Base-by-base conservation (phyloP, 192 early-diverging fungal species). In the Backusella macrospora region DNA sequence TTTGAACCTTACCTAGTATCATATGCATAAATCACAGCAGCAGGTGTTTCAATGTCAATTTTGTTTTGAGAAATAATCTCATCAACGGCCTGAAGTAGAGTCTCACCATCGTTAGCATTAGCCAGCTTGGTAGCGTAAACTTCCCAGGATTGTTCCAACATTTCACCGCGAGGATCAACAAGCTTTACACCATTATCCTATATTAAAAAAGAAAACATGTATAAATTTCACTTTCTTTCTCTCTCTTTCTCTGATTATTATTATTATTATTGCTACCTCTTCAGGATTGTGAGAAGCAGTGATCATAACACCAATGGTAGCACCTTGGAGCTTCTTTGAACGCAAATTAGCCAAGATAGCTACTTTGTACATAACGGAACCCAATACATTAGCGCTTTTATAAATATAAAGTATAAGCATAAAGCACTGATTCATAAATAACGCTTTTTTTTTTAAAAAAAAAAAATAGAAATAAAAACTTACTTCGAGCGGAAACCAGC, bases 221-320 rank as follows among this genome's bases (percentile, higher is more conserved):
- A 52, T 52, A 4, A 18, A 59, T 47, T 21, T 43, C 59, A 47
- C 34, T 62, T 21, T 23, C 26, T 64, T 37, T 26, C 15, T 52
- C 37, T 2, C 21, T 18, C 52, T 10, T 18, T 6, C 8, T 26
- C 10, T 26, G 47, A 21, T 49, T 55, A n/a, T 42, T 46, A 10
- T 21, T 38, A 40, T 23, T 43, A 62, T 40, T 47, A 5, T 34
- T 46, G 64, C 73, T 84, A 94, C 93, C 72, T 78, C 79, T 82
- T 93, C 96, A 62, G 95, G 93, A 83, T 99, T 99, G 86, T 99
- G 98, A 37, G 96, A 98, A 40, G 98, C 98, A 52, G 98, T 99
- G 73, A 99, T 89, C 98, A 99, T 99, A 45, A 95, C 91, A 67
- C 98, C 98, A 72, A 99, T 96, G 65, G 82, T 85, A 71, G 90